Evolutionary conservation across 2,329 filamentous ascomycete genomes (phyloP).

Genomic region (Xylariaceae sp.): DNA sequence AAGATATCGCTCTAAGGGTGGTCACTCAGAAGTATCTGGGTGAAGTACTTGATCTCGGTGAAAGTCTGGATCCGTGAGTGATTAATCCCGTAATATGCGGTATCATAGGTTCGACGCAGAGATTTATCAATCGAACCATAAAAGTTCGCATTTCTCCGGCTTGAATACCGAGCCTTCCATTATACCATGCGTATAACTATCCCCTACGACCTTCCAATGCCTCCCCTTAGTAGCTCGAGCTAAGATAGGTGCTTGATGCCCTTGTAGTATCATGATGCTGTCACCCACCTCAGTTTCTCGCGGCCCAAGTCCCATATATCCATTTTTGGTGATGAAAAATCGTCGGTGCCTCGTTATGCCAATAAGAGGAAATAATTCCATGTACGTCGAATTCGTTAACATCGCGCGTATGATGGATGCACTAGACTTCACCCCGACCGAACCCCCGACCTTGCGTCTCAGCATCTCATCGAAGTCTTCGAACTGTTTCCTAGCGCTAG

Average conservation of each 20-base stretch:
- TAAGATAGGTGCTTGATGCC: constrained; percentile 21
- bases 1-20: no score
- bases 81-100: no score
- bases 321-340: constrained; percentile 20
- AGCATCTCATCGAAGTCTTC: constrained; percentile 15
- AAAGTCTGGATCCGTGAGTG: no score
- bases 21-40: no score
- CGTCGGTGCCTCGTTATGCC: constrained; percentile 16
- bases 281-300: constrained; percentile 15
- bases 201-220: constrained; percentile 25
- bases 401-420: not conserved
- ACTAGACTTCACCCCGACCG: not conserved
- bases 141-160: constrained; percentile 2
- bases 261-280: constrained; percentile 17
- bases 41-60: no score
- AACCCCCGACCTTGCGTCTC: not conserved
- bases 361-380: constrained; percentile 14
- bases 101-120: no score
- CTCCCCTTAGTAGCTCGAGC: constrained; percentile 1
- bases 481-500: constrained; percentile 11
- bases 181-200: constrained; percentile 23
- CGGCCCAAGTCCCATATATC: constrained; percentile 27
- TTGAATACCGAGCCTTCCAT: constrained; percentile 23
- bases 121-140: constrained; percentile 15
- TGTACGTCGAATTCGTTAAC: constrained; percentile 1